A percentile compares a stretch with the other conserved stretches of the same genome.
phyloP scores from a whole-genome alignment of 192 early-diverging fungal genomes.

The Coemansia sp. region DNA sequence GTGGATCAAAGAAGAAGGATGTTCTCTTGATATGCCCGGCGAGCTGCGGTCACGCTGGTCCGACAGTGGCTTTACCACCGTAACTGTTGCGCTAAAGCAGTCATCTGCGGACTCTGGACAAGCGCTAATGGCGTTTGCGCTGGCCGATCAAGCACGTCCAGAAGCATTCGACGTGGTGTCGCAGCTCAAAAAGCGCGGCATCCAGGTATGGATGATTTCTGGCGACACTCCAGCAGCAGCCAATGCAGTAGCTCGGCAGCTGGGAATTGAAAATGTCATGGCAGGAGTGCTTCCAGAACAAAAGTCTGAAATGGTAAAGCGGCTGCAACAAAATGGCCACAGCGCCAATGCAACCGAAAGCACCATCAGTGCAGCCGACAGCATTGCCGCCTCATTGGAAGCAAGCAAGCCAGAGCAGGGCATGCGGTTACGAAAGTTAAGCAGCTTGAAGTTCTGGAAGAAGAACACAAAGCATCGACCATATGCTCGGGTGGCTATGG shows the following conservation, averaged over 20 bases:
- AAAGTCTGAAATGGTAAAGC: constrained; percentile 73
- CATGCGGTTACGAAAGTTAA: neutral
- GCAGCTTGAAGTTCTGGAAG: neutral
- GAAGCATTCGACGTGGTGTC: constrained; percentile 71
- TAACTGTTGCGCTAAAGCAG: constrained; percentile 35
- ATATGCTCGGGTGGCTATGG: constrained; percentile 73
- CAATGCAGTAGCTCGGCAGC: constrained; percentile 68
- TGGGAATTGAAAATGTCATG: constrained; percentile 85
- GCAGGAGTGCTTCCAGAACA: constrained; percentile 87
- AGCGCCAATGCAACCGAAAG: neutral
- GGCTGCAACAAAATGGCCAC: constrained; percentile 59
- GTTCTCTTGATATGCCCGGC: constrained; percentile 43
- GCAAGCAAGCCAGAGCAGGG: neutral
- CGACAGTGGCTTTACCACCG: constrained; percentile 65
- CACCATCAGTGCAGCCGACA: neutral
- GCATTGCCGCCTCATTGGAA: neutral
- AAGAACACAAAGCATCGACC: constrained; percentile 14
- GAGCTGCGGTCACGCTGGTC: constrained; percentile 50
- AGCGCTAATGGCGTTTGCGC: constrained; percentile 65
- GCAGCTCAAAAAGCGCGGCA: constrained; percentile 68
- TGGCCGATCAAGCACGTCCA: constrained; percentile 82
- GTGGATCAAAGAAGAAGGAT: constrained; percentile 60
- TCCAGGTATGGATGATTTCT: constrained; percentile 85
- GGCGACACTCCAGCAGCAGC: constrained; percentile 87
- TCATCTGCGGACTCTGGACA: constrained; percentile 51